Base-by-base conservation (phyloP, 192 early-diverging fungal species). In the Coemansia sp. region DNA sequence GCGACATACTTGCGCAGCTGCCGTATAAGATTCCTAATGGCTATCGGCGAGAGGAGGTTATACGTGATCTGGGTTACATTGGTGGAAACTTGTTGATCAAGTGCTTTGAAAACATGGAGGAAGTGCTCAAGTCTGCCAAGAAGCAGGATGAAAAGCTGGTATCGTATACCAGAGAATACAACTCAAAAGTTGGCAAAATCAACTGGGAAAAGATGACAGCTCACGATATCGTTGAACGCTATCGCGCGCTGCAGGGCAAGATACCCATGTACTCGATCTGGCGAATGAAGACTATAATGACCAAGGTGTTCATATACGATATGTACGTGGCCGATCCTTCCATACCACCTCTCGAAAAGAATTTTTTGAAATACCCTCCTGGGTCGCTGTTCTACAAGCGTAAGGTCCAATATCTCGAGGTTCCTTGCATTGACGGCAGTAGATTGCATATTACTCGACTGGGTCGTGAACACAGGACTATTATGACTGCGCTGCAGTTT, bases 1-100 rank as follows among this genome's bases (percentile, higher is more conserved):
- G 93, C 15, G 78, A 83, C 57, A 91, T 97, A 38, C 59, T 95
- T 23, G 79, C 80, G 9, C 92, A 95, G 55, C 9, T 57, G 21
- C 69, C 69, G 12, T 30, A 53, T 23, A 27, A 41, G 0, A 17
- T 59, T 2, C 10, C 41, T 0, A 38, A 39, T 11, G 55, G 40
- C 9, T 25, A 57, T 4, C 41, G 19, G 17, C 55, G 33, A 22
- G 38, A 38, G 0, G 38, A 40, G 0, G 7, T 62, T 13, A 1
- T 34, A 23, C 49, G 37, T 5, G 53, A 47, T 3, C 42, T 62
- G 46, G 41, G 59, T 17, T 19, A 53, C 38, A n/a, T 59, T 17
- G 55, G 66, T 21, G 39, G 27, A 10, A 19, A 41, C 18, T 46
- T 79, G 8, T 9, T 53, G 19, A 23, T 61, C 34, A 51, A 37